Percentiles rank a stretch among this genome's conserved stretches.
Evolutionary conservation across 768 basidiomycete genomes (phyloP).

Genomic region (Xanthoconium stramineum): DNA sequence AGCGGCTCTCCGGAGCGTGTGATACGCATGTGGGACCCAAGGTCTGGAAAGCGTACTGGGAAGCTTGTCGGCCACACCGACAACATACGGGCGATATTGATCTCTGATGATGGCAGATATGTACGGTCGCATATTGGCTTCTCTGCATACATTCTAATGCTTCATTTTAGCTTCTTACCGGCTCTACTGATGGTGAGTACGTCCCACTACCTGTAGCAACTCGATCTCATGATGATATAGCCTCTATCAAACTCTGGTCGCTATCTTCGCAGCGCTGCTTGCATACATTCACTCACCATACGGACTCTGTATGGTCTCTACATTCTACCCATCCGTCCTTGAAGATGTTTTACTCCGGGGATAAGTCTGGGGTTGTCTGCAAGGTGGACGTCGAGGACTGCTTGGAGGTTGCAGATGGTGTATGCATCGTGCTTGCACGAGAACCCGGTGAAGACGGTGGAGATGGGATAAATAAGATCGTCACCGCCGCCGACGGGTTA

Average conservation of each 20-base stretch:
- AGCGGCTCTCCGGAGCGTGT: conserved; percentile 92
- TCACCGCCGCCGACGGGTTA: conserved; percentile 75
- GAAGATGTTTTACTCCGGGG: conserved; percentile 91
- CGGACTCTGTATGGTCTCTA: conserved; percentile 92
- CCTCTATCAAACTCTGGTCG: conserved; percentile 95
- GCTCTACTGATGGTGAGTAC: conserved; percentile 66
- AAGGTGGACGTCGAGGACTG: conserved; percentile 87
- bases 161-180: conserved; percentile 63
- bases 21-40: conserved; percentile 90
- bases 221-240: conserved; percentile 26
- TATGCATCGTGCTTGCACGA: conserved; percentile 81
- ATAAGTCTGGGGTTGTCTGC: conserved; percentile 85
- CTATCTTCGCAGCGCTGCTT: conserved; percentile 82
- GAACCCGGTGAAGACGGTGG: conserved; percentile 44
- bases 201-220: not conserved
- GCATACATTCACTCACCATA: conserved; percentile 95
- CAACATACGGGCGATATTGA: conserved; percentile 86
- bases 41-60: conserved; percentile 73
- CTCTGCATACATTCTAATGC: conserved; percentile 5
- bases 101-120: conserved; percentile 89
- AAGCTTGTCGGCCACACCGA: conserved; percentile 97
- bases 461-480: conserved; percentile 81
- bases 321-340: conserved; percentile 85
- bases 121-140: conserved; percentile 44
- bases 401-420: conserved; percentile 79